phyloP scores from a whole-genome alignment of 345 rosid genomes.

The Pistacia integerrima region DNA sequence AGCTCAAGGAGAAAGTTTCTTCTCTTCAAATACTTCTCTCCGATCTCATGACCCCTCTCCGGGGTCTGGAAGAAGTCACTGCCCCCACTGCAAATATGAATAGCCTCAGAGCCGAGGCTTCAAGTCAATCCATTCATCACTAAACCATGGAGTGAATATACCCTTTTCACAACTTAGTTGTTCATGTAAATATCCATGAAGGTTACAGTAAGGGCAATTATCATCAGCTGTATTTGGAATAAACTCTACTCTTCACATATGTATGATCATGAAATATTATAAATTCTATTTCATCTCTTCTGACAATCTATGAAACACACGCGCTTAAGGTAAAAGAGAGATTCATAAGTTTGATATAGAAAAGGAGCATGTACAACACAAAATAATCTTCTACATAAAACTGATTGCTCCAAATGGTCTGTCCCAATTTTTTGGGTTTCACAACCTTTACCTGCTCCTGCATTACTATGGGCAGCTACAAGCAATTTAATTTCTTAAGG shows the following conservation, averaged over 20 bases:
- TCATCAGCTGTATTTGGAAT: neutral
- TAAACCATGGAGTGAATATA: neutral
- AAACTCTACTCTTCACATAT: too few species aligned
- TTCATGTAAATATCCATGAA: neutral
- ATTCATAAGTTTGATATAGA: too few species aligned
- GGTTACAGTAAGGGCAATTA: neutral
- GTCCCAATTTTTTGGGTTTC: neutral
- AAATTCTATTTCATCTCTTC: neutral
- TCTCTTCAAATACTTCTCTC: constrained; percentile 60
- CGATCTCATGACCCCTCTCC: constrained; percentile 50
- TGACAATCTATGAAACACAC: neutral
- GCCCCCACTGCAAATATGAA: constrained; percentile 15
- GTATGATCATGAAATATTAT: too few species aligned
- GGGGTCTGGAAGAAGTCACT: constrained; percentile 34
- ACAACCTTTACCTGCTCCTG: neutral
- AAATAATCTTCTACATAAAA: neutral
- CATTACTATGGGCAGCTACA: neutral
- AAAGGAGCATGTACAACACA: neutral
- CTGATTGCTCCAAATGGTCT: neutral
- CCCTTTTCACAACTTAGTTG: neutral
- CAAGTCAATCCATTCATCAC: constrained; percentile 28
- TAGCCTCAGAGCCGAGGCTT: constrained; percentile 40
- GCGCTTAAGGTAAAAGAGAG: neutral
- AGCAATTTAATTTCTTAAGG: neutral
- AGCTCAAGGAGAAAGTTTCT: constrained; percentile 64